A percentile compares a stretch with the other conserved stretches of the same genome.
Evolutionary conservation across 768 basidiomycete species (phyloP).

Genomic region (Phaeotremella fagi): DNA sequence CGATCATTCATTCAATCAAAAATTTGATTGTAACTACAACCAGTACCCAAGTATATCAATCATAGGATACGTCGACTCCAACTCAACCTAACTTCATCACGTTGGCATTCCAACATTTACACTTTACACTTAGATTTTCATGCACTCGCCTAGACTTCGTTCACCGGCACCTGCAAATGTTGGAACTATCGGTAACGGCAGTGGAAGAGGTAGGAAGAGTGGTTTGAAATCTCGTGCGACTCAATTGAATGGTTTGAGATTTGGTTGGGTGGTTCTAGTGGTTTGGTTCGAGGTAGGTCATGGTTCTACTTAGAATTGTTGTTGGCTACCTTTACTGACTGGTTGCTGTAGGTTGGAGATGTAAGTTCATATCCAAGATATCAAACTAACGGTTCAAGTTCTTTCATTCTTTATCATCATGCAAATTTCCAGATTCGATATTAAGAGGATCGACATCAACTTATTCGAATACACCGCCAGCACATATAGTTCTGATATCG

Average conservation of each 20-base stretch:
- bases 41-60: too few species aligned
- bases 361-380: constrained; percentile 19
- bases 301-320: background rate
- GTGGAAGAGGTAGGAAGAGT: constrained; percentile 10
- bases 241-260: constrained; percentile 36
- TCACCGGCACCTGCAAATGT: background rate
- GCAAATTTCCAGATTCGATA: constrained; percentile 38
- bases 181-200: background rate
- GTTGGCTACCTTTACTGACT: constrained; percentile 53
- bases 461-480: constrained; percentile 29
- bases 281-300: constrained; percentile 61
- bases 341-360: constrained; percentile 53
- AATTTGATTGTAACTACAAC: too few species aligned
- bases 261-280: constrained; percentile 60
- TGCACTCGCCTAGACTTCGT: background rate
- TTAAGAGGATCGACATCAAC: constrained; percentile 17
- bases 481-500: constrained; percentile 73
- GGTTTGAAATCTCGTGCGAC: constrained; percentile 30
- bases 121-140: too few species aligned
- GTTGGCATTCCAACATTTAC: too few species aligned
- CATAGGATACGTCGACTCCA: background rate
- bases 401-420: constrained; percentile 41
- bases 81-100: too few species aligned
- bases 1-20: too few species aligned
- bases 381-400: constrained; percentile 21